phyloP scores from a whole-genome alignment of 208 protist genomes.

The Tritrichomonas foetus region DNA sequence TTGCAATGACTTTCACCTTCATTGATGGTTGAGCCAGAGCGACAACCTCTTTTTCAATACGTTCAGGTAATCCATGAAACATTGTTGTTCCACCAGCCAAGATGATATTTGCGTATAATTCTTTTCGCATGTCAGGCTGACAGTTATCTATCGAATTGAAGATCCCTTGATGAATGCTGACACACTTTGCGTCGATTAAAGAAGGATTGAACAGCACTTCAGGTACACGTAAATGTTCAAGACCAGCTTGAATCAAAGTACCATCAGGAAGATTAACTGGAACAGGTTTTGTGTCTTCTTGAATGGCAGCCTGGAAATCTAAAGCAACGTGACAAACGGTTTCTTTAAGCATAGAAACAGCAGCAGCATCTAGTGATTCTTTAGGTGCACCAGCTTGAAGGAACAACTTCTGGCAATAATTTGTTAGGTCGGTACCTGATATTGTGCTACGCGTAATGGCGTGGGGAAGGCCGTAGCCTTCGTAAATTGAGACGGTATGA shows the following conservation, averaged over 20 bases:
- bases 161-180: conserved; percentile 60
- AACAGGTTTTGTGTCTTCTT: conserved; percentile 50
- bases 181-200: conserved; percentile 55
- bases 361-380: conserved; percentile 64
- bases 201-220: conserved; percentile 74
- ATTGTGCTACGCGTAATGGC: conserved; percentile 64
- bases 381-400: conserved; percentile 58
- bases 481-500: conserved; percentile 75
- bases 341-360: conserved; percentile 70
- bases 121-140: conserved; percentile 64
- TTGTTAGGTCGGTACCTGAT: conserved; percentile 67
- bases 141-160: conserved; percentile 67
- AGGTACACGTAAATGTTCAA: conserved; percentile 61
- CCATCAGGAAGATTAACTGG: conserved; percentile 68
- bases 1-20: conserved; percentile 57
- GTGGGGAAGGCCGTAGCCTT: conserved; percentile 62
- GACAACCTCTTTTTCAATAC: conserved; percentile 73
- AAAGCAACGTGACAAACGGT: conserved; percentile 65
- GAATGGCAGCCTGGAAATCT: conserved; percentile 63
- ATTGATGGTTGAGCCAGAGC: conserved; percentile 55
- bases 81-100: conserved; percentile 60
- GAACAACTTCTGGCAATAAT: conserved; percentile 63
- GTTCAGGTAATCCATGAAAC: conserved; percentile 81
- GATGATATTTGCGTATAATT: conserved; percentile 61
- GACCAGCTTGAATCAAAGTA: conserved; percentile 52